Base-by-base conservation (phyloP, 176 grass and related monocot genomes). In the Ampelocalamus luodianensis region DNA sequence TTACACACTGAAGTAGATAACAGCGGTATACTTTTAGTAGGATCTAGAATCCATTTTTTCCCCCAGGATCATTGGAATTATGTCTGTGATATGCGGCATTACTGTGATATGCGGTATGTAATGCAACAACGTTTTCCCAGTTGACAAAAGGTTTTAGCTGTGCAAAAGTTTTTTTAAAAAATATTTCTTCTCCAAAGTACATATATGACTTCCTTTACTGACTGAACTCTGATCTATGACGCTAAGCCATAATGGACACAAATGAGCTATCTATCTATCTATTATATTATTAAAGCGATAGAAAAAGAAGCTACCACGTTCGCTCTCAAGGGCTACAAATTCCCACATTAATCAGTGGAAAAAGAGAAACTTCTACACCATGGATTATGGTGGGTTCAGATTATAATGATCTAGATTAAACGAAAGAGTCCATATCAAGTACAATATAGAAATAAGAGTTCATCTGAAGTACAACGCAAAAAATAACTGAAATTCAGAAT, bases 1-100 rank as follows among this genome's bases (percentile, higher is more conserved):
- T 23, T 56, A 58, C 73, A 71, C 16, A 62, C 38, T 14, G 71
- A 71, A 71, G 45, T 86, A 87, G 68, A 83, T 87, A 87, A 59
- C 29, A 26, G 6, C 60, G 14, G 5, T 62, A 79, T 90, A 80
- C 43, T 37, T 81, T 55, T 77, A 43, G 6, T 53, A 78, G 79
- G 61, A 83, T 79, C 40, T 37, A 71, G 50, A 61, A 67, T 59
- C 38, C 68, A 61, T 51, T 17, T 42, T 87, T 79, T 22, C 63
- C 58, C 2, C n/a, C 23, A 61, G 71, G 68, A 59, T 68, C 42
- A 79, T 53, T 79, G 65, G 74, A 68, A 79, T 63, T 65, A 2
- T 65, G 32, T 53, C 10, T 34, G 18, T 32, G 40, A 75, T 65
- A n/a, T n/a, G n/a, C n/a, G n/a, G n/a, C n/a, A n/a, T n/a, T n/a